Evolutionary conservation across 352 stramenopile genomes (phyloP).

Genomic region (Aphanomyces stellatus): DNA sequence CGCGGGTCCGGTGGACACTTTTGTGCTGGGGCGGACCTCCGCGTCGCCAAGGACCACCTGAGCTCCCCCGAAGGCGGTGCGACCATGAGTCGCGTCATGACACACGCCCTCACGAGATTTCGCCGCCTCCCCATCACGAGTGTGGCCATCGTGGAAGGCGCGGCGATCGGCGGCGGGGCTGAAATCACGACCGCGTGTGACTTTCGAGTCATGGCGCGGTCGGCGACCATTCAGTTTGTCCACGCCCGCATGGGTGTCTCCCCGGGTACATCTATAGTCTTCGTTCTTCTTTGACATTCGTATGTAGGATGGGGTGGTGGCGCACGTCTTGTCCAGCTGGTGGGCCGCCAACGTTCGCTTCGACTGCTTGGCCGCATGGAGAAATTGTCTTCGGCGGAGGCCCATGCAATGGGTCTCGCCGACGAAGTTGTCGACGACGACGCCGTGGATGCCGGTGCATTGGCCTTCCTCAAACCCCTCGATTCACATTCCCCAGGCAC

Average conservation of each 20-base stretch:
- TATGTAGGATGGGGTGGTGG: slow-evolving; percentile 61
- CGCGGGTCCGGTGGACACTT: slow-evolving; percentile 60
- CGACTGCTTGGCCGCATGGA: slow-evolving; percentile 61
- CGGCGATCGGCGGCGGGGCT: slow-evolving; percentile 72
- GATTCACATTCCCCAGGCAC: slow-evolving; percentile 44
- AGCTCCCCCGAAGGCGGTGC: slow-evolving; percentile 51
- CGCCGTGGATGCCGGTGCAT: slow-evolving; percentile 24
- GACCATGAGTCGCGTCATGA: slow-evolving; percentile 66
- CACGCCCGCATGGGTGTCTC: slow-evolving; percentile 76
- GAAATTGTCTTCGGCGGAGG: slow-evolving; percentile 37
- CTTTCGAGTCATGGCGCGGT: slow-evolving; percentile 55
- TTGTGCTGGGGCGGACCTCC: slow-evolving; percentile 75
- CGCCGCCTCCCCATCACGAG: slow-evolving; percentile 69
- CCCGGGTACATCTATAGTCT: slow-evolving; percentile 24
- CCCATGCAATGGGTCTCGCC: slow-evolving; percentile 49
- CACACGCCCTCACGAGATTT: slow-evolving; percentile 59
- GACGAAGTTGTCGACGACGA: slow-evolving; percentile 43
- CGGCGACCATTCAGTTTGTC: slow-evolving; percentile 77
- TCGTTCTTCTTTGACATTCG: not conserved
- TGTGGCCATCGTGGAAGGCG: slow-evolving; percentile 67
- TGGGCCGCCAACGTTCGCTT: slow-evolving; percentile 62
- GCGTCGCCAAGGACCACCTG: slow-evolving; percentile 65
- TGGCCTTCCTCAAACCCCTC: slow-evolving; percentile 51
- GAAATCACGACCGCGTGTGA: slow-evolving; percentile 79
- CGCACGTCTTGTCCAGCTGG: slow-evolving; percentile 60